These are phyloP conservation scores for Hypomontagnella monticulosa DNA, from an alignment of 495 filamentous ascomycete species.

Conservation along the genomic window DNA sequence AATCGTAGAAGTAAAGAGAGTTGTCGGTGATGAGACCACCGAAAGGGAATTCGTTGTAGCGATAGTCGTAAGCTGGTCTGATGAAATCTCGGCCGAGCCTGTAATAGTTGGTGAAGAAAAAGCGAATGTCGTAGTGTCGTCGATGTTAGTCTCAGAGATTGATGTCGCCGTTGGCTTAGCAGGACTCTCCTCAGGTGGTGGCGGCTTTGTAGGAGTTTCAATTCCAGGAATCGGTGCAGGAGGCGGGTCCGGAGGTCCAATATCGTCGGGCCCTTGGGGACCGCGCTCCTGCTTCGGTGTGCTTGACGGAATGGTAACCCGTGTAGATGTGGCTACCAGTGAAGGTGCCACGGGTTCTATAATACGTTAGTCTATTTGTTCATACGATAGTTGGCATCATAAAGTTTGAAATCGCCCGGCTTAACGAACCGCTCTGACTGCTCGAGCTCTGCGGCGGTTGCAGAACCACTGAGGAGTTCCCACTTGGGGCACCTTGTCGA, in stretches of 20 bases:
- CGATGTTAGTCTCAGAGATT: conserved; percentile 1
- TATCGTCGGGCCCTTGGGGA: conserved; percentile 21
- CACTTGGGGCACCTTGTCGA: conserved; percentile 38
- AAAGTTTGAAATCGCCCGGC: conserved; percentile 7
- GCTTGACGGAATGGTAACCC: conserved; percentile 18
- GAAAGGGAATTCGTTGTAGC: conserved; percentile 25
- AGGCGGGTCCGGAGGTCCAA: conserved; percentile 14
- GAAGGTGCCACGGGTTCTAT: conserved; percentile 35
- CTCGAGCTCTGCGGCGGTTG: conserved; percentile 15
- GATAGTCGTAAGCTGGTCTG: conserved; percentile 32
- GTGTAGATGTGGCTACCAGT: conserved; percentile 29
- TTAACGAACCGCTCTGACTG: conserved; percentile 36
- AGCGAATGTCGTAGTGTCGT: conserved; percentile 24
- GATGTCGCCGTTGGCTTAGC: conserved; percentile 8
- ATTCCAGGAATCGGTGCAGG: conserved; percentile 21
- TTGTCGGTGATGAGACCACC: conserved; percentile 28
- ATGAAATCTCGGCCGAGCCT: conserved; percentile 25
- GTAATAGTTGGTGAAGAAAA: conserved; percentile 18
- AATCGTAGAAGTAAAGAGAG: conserved; percentile 33
- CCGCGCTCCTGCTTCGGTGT: conserved; percentile 31
- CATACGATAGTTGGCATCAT: not conserved
- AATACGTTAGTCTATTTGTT: conserved; percentile 20
- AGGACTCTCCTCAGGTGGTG: conserved; percentile 14
- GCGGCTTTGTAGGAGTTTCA: conserved; percentile 13
- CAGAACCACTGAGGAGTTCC: conserved; percentile 32